phyloP scores from a whole-genome alignment of 108 stramenopile species.

The Skeletonema tropicum region DNA sequence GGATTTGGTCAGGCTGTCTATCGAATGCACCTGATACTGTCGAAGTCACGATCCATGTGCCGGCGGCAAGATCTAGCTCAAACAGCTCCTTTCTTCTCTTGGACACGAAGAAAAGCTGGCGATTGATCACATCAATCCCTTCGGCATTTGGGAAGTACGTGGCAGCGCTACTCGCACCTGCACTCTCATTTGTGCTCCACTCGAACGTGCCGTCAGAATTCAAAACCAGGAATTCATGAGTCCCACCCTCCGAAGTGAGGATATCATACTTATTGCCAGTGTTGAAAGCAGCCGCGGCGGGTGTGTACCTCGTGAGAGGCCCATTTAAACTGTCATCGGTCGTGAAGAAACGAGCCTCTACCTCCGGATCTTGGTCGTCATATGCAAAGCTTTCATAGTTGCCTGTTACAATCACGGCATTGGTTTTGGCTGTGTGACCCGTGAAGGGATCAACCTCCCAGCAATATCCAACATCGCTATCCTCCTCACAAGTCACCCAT shows the following conservation, averaged over 20 bases:
- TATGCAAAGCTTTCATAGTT: conserved; percentile 62
- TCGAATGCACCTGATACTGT: conserved; percentile 54
- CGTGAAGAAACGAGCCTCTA: conserved; percentile 48
- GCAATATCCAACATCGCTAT: conserved; percentile 15
- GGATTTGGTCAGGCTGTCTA: conserved; percentile 36
- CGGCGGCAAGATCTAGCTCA: conserved; percentile 48
- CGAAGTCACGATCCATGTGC: conserved; percentile 28
- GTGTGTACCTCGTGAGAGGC: conserved; percentile 47
- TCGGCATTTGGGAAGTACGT: conserved; percentile 14
- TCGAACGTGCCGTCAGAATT: conserved; percentile 26
- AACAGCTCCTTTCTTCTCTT: conserved; percentile 43
- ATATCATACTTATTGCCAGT: not conserved
- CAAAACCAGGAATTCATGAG: conserved; percentile 21
- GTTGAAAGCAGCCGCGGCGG: conserved; percentile 11
- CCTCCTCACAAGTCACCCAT: conserved; percentile 63
- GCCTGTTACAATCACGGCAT: conserved; percentile 42
- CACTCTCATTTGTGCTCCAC: conserved; percentile 10
- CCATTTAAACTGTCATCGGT: conserved; percentile 60
- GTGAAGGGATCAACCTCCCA: conserved; percentile 65
- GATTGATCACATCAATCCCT: conserved; percentile 55
- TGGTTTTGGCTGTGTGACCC: conserved; percentile 17
- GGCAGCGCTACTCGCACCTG: conserved; percentile 12
- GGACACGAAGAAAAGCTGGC: conserved; percentile 45
- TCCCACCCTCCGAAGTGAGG: not conserved
- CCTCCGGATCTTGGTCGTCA: conserved; percentile 41